phyloP scores from a whole-genome alignment of 2,329 filamentous ascomycete species.

The Lasiodiplodia sp. region DNA sequence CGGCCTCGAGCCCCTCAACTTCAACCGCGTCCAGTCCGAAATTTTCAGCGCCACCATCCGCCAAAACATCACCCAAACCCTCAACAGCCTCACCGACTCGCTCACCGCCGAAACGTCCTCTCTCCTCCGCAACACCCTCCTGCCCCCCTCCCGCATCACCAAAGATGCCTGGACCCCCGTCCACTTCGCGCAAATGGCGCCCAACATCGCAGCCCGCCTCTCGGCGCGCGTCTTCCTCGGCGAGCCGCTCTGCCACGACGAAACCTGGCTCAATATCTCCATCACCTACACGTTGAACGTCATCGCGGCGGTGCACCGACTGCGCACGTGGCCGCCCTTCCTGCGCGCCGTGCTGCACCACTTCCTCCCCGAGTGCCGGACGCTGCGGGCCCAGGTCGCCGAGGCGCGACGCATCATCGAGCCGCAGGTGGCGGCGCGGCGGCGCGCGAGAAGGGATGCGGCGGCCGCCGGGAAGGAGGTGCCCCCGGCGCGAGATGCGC shows the following conservation, averaged over 20 bases:
- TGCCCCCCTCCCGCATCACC: slow-evolving; percentile 22
- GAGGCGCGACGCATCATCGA: slow-evolving; percentile 45
- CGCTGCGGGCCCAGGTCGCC: slow-evolving; percentile 40
- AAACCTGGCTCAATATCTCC: slow-evolving; percentile 48
- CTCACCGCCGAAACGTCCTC: not conserved
- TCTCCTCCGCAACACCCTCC: not conserved
- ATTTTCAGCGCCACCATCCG: slow-evolving; percentile 11
- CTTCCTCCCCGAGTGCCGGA: slow-evolving; percentile 44
- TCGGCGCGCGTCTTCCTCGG: slow-evolving; percentile 46
- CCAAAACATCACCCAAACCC: slow-evolving; percentile 5
- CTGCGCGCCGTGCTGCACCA: slow-evolving; percentile 45
- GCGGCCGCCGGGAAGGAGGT: slow-evolving; percentile 32
- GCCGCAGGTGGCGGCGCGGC: slow-evolving; percentile 43
- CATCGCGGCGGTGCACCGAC: slow-evolving; percentile 42
- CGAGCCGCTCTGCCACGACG: slow-evolving; percentile 45
- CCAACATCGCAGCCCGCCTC: slow-evolving; percentile 47
- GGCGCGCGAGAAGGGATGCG: slow-evolving; percentile 23
- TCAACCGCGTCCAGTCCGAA: not conserved
- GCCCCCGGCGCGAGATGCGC: slow-evolving; percentile 36
- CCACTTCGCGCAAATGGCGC: slow-evolving; percentile 44
- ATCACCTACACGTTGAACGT: slow-evolving; percentile 47
- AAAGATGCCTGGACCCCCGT: slow-evolving; percentile 30
- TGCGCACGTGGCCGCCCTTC: slow-evolving; percentile 46
- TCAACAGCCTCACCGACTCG: no score
- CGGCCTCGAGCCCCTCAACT: slow-evolving; percentile 2